These are phyloP conservation scores for Leishmania martiniquensis DNA, from an alignment of 208 protist species.

Conservation along the genomic window DNA sequence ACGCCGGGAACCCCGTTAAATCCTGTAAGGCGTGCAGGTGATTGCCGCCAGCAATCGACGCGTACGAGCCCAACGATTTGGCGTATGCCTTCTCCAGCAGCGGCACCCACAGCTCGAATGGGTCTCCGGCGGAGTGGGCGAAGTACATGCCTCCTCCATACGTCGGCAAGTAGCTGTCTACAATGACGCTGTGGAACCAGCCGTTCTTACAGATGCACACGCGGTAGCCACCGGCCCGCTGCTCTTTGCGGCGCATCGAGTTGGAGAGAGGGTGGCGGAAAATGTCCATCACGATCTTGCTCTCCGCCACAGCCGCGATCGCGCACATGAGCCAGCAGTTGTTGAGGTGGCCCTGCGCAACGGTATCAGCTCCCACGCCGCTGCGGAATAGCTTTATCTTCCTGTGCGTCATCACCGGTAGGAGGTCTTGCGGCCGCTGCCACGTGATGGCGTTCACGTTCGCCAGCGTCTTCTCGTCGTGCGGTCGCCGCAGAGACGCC, in stretches of 20 bases:
- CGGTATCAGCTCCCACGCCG: constrained; percentile 35
- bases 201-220: constrained; percentile 56
- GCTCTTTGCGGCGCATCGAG: constrained; percentile 30
- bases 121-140: constrained; percentile 38
- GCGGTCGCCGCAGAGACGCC: constrained; percentile 38
- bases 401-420: constrained; percentile 35
- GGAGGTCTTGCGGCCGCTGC: constrained; percentile 58
- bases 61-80: constrained; percentile 81
- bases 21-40: constrained; percentile 59
- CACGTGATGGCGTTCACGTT: constrained; percentile 41
- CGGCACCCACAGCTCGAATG: constrained; percentile 69
- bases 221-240: constrained; percentile 43
- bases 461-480: constrained; percentile 30
- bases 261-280: constrained; percentile 39
- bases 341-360: constrained; percentile 63
- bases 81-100: constrained; percentile 88
- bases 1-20: constrained; percentile 56
- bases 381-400: constrained; percentile 44
- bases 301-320: constrained; percentile 47
- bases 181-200: constrained; percentile 56
- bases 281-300: constrained; percentile 39
- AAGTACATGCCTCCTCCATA: constrained; percentile 34
- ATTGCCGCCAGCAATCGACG: constrained; percentile 55
- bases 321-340: constrained; percentile 76
- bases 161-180: constrained; percentile 65